Evolutionary conservation across 2,329 filamentous ascomycete species (phyloP).

Genomic region (Trichoderma sp.): DNA sequence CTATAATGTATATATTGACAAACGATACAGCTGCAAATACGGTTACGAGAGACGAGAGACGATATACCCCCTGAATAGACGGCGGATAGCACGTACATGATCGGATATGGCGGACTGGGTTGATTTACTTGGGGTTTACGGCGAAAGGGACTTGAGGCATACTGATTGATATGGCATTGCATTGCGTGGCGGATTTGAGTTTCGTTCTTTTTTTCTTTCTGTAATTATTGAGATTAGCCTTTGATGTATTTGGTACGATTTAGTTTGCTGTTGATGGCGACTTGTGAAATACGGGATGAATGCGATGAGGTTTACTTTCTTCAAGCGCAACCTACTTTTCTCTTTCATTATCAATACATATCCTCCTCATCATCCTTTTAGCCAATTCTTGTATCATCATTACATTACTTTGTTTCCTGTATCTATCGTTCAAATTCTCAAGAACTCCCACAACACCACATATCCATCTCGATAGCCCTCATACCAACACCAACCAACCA

Average conservation of each 20-base stretch:
- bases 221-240: background rate
- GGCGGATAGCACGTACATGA: background rate
- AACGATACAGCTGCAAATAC: background rate
- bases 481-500: background rate
- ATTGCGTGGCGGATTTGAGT: background rate
- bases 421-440: background rate
- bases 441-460: background rate
- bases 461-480: background rate
- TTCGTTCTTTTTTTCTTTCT: background rate
- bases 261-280: background rate
- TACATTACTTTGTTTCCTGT: accelerated
- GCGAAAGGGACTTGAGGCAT: background rate
- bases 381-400: background rate
- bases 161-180: background rate
- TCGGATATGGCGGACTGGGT: background rate
- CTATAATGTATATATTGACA: conserved; percentile 21
- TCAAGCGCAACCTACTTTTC: background rate
- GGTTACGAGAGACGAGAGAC: background rate
- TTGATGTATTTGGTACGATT: background rate
- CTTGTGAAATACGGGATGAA: background rate
- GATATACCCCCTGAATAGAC: conserved; percentile 6
- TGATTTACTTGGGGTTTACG: background rate
- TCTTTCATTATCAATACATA: background rate
- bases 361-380: background rate
- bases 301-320: background rate